Conservation (phyloP, 495 filamentous ascomycete genomes). For the Aspergillus nanangensis region DNA sequence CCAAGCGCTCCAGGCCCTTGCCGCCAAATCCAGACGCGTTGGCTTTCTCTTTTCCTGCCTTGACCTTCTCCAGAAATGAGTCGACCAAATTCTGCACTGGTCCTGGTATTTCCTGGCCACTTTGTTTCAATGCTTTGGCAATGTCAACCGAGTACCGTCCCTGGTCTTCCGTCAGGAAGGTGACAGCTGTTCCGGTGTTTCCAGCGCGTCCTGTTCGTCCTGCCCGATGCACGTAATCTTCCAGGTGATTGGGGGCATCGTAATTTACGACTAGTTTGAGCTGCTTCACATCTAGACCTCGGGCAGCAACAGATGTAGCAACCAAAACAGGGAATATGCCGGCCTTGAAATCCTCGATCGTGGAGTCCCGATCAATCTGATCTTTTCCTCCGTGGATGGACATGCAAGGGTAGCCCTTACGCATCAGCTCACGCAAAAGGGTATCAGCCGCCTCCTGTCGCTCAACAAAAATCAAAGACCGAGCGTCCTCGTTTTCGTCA, state of each 20-base stretch:
- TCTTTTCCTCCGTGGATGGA: slow-evolving; percentile 97
- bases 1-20: slow-evolving; percentile 86
- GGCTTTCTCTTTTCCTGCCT: slow-evolving; percentile 83
- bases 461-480: slow-evolving; percentile 90
- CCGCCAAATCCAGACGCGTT: slow-evolving; percentile 84
- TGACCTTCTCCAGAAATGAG: slow-evolving; percentile 80
- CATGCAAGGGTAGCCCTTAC: slow-evolving; percentile 89
- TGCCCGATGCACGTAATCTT: slow-evolving; percentile 96
- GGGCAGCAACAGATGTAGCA: slow-evolving; percentile 93
- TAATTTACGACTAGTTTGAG: slow-evolving; percentile 96
- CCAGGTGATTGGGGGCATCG: slow-evolving; percentile 91
- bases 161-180: slow-evolving; percentile 88
- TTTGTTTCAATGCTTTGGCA: slow-evolving; percentile 88
- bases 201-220: slow-evolving; percentile 94
- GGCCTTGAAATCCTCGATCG: slow-evolving; percentile 92
- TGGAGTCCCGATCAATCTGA: slow-evolving; percentile 90
- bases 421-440: slow-evolving; percentile 74
- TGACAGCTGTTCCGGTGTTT: slow-evolving; percentile 90
- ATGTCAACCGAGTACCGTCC: slow-evolving; percentile 88
- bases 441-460: slow-evolving; percentile 90
- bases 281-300: slow-evolving; percentile 95
- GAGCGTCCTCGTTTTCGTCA: slow-evolving; percentile 76
- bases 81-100: slow-evolving; percentile 60
- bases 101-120: slow-evolving; percentile 76
- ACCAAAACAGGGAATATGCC: slow-evolving; percentile 86